A percentile compares a stretch with the other conserved stretches of the same genome.
phyloP scores from a whole-genome alignment of 257 asterid species.

The Nicotiana tomentosiformis region DNA sequence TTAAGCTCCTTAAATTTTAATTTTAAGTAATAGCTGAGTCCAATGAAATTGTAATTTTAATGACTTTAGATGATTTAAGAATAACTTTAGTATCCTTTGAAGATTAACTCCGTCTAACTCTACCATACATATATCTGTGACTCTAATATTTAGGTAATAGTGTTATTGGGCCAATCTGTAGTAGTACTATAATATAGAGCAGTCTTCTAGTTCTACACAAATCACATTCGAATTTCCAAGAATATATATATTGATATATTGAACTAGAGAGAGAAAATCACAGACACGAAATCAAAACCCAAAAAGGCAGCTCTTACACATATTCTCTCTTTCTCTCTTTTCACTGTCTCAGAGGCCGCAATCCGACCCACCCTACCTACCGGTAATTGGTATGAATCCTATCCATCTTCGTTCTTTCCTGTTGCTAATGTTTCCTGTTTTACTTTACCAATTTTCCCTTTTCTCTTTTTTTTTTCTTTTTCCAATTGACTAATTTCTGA shows the following conservation, averaged over 20 bases:
- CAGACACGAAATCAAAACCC: neutral
- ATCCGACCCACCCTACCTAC: neutral
- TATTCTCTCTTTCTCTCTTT: neutral
- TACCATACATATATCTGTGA: too few species aligned
- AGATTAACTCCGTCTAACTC: too few species aligned
- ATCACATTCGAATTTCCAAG: neutral
- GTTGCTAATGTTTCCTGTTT: too few species aligned
- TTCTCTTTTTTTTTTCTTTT: neutral
- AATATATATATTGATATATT: neutral
- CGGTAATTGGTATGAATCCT: neutral
- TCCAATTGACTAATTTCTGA: neutral
- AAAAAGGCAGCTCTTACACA: neutral
- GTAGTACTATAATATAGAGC: too few species aligned
- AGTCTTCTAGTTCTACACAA: neutral
- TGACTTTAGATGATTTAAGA: too few species aligned
- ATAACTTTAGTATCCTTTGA: too few species aligned
- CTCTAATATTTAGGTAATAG: too few species aligned
- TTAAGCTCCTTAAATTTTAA: too few species aligned
- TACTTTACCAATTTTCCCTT: neutral
- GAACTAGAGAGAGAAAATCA: neutral
- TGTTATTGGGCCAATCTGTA: too few species aligned
- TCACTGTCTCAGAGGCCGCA: neutral
- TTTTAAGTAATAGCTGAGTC: too few species aligned
- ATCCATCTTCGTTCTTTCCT: neutral
- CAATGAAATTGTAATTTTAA: too few species aligned